phyloP scores from a whole-genome alignment of 805 yeast species.

The Yarrowia deformans region DNA sequence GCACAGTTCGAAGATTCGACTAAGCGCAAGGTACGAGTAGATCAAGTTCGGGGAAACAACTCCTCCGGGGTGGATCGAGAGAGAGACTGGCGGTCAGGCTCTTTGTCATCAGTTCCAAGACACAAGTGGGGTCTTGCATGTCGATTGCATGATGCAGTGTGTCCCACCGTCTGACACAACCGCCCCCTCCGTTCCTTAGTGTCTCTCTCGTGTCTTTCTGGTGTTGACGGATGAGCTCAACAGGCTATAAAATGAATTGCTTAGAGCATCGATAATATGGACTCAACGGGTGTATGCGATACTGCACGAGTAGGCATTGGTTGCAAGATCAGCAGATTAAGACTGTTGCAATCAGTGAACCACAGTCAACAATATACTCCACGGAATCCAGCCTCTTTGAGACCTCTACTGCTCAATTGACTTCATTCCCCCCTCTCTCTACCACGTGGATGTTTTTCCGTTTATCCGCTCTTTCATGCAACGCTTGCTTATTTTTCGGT shows the following conservation, averaged over 20 bases:
- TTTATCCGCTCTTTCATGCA: conserved; percentile 28
- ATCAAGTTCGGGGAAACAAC: conserved; percentile 5
- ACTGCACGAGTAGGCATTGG: neutral
- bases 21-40: neutral
- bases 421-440: conserved; percentile 1
- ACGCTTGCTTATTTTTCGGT: conserved; percentile 28
- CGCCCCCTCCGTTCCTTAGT: neutral
- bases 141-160: conserved; percentile 10
- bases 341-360: neutral
- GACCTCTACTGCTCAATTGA: neutral
- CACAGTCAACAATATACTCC: neutral
- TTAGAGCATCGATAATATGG: neutral
- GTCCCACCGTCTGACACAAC: conserved; percentile 1
- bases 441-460: conserved; percentile 36
- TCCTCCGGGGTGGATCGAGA: no score
- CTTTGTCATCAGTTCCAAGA: conserved; percentile 1
- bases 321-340: neutral
- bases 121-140: conserved; percentile 5
- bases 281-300: neutral
- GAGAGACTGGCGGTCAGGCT: neutral
- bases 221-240: neutral
- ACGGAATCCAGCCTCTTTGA: neutral
- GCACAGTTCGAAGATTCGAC: neutral
- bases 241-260: neutral
- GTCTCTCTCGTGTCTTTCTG: neutral